Evolutionary conservation across 352 stramenopile genomes (phyloP).

Genomic region (Pythium angustatum): DNA sequence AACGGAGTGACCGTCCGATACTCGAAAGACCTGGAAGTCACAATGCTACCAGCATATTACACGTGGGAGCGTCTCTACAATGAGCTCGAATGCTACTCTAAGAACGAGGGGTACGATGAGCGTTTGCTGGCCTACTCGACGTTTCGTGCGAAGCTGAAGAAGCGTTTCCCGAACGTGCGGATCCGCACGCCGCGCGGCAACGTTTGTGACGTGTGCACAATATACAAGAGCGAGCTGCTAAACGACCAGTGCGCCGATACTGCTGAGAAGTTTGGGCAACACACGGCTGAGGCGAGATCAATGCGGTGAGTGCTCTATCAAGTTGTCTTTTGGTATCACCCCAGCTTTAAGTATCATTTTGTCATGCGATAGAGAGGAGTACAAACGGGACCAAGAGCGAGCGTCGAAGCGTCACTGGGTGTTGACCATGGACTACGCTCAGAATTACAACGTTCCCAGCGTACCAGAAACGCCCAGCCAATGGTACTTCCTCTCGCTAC

Average conservation of each 20-base stretch:
- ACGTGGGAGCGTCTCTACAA: background rate
- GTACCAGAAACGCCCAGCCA: background rate
- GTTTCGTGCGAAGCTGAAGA: background rate
- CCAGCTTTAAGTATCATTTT: too few species aligned
- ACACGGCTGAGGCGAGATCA: background rate
- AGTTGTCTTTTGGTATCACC: background rate
- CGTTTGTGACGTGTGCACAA: background rate
- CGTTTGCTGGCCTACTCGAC: background rate
- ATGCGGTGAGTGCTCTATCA: background rate
- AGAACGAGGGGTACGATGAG: background rate
- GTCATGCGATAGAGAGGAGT: background rate
- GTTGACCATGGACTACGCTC: background rate
- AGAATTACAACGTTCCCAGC: conserved; percentile 2
- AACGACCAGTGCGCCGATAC: background rate
- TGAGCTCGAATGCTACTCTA: background rate
- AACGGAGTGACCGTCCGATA: background rate
- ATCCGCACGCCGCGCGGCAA: background rate
- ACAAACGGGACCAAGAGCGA: background rate
- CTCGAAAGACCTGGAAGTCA: background rate
- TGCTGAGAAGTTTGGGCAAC: background rate
- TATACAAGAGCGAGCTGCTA: background rate
- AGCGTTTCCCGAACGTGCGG: background rate
- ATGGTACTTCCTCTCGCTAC: conserved; percentile 2
- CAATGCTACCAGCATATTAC: background rate
- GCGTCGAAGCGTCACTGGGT: background rate